Conservation (phyloP, 2,329 filamentous ascomycete species). For the Talaromyces sp. region DNA sequence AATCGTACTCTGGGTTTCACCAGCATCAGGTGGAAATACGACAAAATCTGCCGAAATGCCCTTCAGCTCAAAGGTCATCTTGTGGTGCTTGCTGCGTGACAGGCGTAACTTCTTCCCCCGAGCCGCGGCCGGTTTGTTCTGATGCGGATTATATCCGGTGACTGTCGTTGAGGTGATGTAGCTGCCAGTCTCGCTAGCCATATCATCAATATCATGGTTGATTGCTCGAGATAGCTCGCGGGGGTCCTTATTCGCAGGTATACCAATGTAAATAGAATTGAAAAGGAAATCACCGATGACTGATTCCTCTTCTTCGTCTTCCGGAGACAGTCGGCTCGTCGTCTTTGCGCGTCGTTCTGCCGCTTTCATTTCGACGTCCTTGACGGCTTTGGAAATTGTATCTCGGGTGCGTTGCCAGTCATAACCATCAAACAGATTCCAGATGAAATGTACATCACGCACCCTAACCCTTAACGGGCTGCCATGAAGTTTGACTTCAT, state of each 20-base stretch:
- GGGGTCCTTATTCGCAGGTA: constrained; percentile 80
- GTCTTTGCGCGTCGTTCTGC: constrained; percentile 63
- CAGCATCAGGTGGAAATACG: constrained; percentile 67
- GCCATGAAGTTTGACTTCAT: constrained; percentile 55
- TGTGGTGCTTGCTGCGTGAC: constrained; percentile 81
- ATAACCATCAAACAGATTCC: constrained; percentile 97
- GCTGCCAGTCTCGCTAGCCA: constrained; percentile 82
- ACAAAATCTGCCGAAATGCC: constrained; percentile 79
- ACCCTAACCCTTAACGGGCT: constrained; percentile 74
- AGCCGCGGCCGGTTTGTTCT: constrained; percentile 28
- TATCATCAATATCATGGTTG: constrained; percentile 81
- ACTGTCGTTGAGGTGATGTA: constrained; percentile 67
- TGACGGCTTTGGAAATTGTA: constrained; percentile 78
- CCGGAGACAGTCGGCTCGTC: constrained; percentile 52
- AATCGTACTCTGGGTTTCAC: constrained; percentile 81
- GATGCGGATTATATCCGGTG: constrained; percentile 26
- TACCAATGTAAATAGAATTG: constrained; percentile 97
- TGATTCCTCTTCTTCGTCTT: constrained; percentile 63
- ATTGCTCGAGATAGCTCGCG: constrained; percentile 76
- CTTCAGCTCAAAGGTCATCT: constrained; percentile 89
- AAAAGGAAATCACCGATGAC: constrained; percentile 94
- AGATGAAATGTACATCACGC: constrained; percentile 86
- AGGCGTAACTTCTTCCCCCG: constrained; percentile 63
- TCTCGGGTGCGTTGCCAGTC: constrained; percentile 89
- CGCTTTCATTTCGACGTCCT: constrained; percentile 78